phyloP scores from a whole-genome alignment of 371 early-diverging fungal species.

The Apophysomyces trapeziformis region DNA sequence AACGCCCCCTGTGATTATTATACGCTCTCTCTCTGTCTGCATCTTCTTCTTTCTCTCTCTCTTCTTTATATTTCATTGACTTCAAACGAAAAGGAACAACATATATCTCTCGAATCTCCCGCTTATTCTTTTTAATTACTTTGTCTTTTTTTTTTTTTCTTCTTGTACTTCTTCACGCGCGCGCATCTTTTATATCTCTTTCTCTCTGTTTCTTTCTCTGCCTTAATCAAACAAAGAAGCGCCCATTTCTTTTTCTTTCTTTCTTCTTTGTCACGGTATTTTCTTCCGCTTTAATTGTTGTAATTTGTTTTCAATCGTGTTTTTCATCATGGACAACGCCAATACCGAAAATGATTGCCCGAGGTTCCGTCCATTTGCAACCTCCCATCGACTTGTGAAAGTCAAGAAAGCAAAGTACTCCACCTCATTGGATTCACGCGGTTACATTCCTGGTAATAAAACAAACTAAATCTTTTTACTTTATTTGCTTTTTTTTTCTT shows the following conservation, averaged over 20 bases:
- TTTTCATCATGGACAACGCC: constrained; percentile 19
- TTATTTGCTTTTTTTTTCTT: constrained; percentile 8
- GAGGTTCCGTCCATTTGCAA: constrained; percentile 26
- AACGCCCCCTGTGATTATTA: constrained; percentile 10
- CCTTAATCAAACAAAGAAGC: too few relatives aligned
- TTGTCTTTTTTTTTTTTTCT: too few relatives aligned
- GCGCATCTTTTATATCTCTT: too few relatives aligned
- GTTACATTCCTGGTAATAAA: constrained; percentile 68
- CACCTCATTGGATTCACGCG: constrained; percentile 68
- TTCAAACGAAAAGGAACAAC: too few relatives aligned
- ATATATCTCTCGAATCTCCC: background rate
- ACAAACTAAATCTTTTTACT: background rate
- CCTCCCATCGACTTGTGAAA: constrained; percentile 27
- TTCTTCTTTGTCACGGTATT: constrained; percentile 14
- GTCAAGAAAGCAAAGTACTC: constrained; percentile 62
- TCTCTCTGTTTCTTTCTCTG: too few relatives aligned
- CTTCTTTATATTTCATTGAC: background rate
- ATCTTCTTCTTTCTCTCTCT: background rate
- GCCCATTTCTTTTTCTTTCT: constrained; percentile 3
- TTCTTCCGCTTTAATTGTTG: constrained; percentile 2
- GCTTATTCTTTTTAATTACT: constrained; percentile 14
- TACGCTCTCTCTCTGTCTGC: constrained; percentile 10
- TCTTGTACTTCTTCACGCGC: too few relatives aligned
- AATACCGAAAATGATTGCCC: constrained; percentile 29
- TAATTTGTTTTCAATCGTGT: background rate